Evolutionary conservation across 768 basidiomycete species (phyloP).

Genomic region (Leccinum broughii): DNA sequence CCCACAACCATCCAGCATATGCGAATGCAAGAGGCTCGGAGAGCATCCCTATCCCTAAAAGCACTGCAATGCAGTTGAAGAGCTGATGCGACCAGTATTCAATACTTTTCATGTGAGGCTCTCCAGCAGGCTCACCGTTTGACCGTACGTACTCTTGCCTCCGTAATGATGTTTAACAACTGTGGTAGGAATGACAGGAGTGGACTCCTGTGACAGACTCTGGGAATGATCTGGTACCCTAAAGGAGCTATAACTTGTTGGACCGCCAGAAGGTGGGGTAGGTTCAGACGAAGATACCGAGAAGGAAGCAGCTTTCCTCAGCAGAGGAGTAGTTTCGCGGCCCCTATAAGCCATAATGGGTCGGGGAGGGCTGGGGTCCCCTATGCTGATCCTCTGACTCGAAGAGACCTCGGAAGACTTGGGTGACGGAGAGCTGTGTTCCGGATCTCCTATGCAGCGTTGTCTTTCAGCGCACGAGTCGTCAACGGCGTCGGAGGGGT

Average conservation of each 20-base stretch:
- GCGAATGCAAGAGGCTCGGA: conserved; percentile 91
- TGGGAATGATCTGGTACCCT: background rate
- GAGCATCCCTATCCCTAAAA: conserved; percentile 87
- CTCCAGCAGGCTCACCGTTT: conserved; percentile 50
- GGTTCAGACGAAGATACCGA: conserved; percentile 18
- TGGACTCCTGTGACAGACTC: conserved; percentile 4
- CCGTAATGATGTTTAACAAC: conserved; percentile 31
- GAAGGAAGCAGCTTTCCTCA: conserved; percentile 42
- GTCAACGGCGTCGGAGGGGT: background rate
- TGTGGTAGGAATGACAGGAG: conserved; percentile 3
- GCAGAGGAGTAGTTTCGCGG: conserved; percentile 39
- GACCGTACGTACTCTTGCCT: conserved; percentile 71
- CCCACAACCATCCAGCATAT: conserved; percentile 85
- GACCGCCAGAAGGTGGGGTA: background rate
- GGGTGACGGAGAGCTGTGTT: background rate
- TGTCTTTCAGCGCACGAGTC: conserved; percentile 12
- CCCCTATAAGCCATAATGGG: background rate
- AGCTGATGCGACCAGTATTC: conserved; percentile 45
- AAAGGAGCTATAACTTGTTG: background rate
- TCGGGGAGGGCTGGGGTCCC: background rate
- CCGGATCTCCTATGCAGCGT: background rate
- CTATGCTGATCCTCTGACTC: conserved; percentile 21
- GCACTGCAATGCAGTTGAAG: conserved; percentile 86
- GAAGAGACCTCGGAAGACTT: conserved; percentile 21
- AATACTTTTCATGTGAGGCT: background rate